Evolutionary conservation across 2,329 filamentous ascomycete species (phyloP), one percentile per base, ranked within the genome.

Genomic region (Cryphonectria parasitica): DNA sequence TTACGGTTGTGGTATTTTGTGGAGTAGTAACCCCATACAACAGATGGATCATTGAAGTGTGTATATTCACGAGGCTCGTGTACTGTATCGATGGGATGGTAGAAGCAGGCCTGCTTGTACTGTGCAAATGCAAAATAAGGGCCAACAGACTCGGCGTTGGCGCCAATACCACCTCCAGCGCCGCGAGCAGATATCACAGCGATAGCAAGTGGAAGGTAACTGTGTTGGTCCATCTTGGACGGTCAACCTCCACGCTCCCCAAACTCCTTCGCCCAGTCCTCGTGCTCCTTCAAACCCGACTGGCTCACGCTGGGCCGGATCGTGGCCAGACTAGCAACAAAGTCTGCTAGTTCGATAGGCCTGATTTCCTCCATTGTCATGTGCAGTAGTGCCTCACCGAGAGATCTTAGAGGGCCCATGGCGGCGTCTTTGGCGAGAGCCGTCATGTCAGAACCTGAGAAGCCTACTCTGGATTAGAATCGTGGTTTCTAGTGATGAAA

Each of bases 361-460:
- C 95, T 87, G 75, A 99, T 98, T 75, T 98, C 90, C 72, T 99
- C 96, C 88, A 96, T 97, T 0, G 92, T 92, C 86, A 97, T 98
- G 74, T 93, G 90, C 45, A 99, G 85, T 41, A 99, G 83, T 56
- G 92, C 93, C 79, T 98, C 96, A 36, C 96, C 96, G 2, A 98
- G 84, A 67, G 94, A 95, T 43, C 96, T 89, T 17, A 99, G 84
- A 0, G 96, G 96, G 0, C 96, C 95, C 96, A 99, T 99, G 2
- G 96, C 96, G 11, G 96, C 96, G 78, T 99, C 96, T 81, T 99
- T 99, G 10, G 96, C 96, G 11, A 99, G 85, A 1, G 96, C 95
- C 31, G 96, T 98, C 74, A 99, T 97, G 77, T 99, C 96, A 1
- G 94, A 97, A 61, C 96, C 96, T 11, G 94, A 98, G 82, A 97